Conservation (phyloP, 2,329 filamentous ascomycete genomes). For the Sarocladiaceae sp. region DNA sequence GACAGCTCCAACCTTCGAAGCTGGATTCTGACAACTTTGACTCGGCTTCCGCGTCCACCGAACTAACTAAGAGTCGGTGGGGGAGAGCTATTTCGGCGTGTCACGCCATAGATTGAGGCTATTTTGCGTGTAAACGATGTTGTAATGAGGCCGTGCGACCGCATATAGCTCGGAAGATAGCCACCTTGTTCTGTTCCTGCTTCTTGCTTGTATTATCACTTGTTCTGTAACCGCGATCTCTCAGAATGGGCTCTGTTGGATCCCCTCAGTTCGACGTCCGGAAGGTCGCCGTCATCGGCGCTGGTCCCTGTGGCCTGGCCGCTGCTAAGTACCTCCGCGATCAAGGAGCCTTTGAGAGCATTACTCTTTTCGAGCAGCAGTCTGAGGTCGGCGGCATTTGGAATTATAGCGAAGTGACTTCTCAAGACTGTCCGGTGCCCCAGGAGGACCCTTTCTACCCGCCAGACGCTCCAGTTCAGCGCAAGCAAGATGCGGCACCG, state of each 20-base stretch:
- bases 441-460: slow-evolving; percentile 62
- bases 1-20: too few species aligned
- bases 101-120: slow-evolving; percentile 6
- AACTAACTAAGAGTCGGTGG: neutral
- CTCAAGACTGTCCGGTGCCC: slow-evolving; percentile 52
- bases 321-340: slow-evolving; percentile 77
- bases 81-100: neutral
- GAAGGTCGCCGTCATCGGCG: slow-evolving; percentile 74
- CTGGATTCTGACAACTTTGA: neutral
- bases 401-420: slow-evolving; percentile 63
- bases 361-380: slow-evolving; percentile 82
- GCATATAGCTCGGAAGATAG: too few species aligned
- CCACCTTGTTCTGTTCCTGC: neutral
- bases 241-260: slow-evolving; percentile 24
- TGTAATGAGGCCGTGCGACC: neutral
- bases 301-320: slow-evolving; percentile 73
- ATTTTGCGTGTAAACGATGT: neutral
- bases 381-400: slow-evolving; percentile 75
- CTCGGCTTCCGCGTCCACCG: neutral
- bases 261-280: slow-evolving; percentile 42
- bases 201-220: neutral
- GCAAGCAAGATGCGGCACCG: slow-evolving; percentile 29
- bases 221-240: neutral
- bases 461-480: slow-evolving; percentile 59
- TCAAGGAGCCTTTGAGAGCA: slow-evolving; percentile 60